These are phyloP conservation scores for Fusarium anthophilum DNA, from an alignment of 2,329 filamentous ascomycete species.

Conservation along the genomic window DNA sequence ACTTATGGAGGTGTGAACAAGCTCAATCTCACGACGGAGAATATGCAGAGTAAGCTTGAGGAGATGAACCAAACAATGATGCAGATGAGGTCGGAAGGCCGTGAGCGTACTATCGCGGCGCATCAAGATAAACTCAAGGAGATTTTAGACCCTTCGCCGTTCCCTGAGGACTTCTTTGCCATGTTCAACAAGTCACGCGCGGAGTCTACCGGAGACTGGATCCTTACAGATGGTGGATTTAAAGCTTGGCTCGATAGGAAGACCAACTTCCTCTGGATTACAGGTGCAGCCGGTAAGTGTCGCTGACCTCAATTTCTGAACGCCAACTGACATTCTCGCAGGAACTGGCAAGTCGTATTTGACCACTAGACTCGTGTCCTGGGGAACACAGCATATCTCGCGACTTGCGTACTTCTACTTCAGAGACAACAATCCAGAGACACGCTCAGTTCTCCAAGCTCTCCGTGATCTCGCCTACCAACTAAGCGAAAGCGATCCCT, in stretches of 20 bases:
- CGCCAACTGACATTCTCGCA: neutral
- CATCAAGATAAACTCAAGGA: constrained; percentile 52
- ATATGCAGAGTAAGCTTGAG: constrained; percentile 47
- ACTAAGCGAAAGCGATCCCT: constrained; percentile 55
- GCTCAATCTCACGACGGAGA: constrained; percentile 50
- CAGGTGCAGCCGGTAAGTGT: constrained; percentile 52
- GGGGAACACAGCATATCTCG: constrained; percentile 47
- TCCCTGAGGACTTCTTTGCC: constrained; percentile 54
- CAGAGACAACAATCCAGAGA: constrained; percentile 57
- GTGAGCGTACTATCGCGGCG: constrained; percentile 45
- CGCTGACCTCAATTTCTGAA: fast-evolving
- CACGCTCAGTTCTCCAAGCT: constrained; percentile 55
- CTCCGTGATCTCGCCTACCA: constrained; percentile 59
- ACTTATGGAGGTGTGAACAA: constrained; percentile 51
- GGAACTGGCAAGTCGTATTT: constrained; percentile 59
- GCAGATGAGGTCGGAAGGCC: constrained; percentile 48
- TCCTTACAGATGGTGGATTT: constrained; percentile 52
- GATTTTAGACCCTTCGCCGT: constrained; percentile 54
- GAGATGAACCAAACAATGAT: constrained; percentile 50
- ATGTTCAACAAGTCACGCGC: constrained; percentile 53
- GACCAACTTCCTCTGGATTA: constrained; percentile 55
- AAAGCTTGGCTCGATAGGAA: constrained; percentile 51
- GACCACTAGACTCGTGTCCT: constrained; percentile 55
- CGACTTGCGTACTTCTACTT: constrained; percentile 59
- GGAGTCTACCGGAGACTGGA: constrained; percentile 57